phyloP scores from a whole-genome alignment of 768 basidiomycete genomes.

The Rhizopogon sp. region DNA sequence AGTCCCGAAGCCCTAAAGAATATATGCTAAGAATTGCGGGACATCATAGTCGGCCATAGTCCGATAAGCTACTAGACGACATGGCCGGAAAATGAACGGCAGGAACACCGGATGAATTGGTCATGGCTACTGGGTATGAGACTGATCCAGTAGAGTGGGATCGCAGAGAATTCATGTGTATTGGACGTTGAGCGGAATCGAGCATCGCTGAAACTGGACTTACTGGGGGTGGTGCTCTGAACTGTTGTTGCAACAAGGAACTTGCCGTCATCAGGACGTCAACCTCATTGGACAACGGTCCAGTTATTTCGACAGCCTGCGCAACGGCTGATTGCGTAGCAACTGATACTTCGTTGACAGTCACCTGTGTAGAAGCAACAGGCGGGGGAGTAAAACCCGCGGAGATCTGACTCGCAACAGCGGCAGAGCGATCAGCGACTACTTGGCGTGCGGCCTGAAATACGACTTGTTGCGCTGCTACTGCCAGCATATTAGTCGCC shows the following conservation, averaged over 20 bases:
- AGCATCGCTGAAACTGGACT: constrained; percentile 18
- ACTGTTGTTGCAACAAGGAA: constrained; percentile 44
- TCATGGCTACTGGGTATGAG: constrained; percentile 21
- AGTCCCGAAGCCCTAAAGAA: constrained; percentile 24
- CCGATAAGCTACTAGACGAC: constrained; percentile 15
- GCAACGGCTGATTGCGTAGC: constrained; percentile 77
- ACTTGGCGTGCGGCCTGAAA: constrained; percentile 67
- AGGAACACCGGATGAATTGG: constrained; percentile 10
- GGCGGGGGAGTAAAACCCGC: constrained; percentile 33
- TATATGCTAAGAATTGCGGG: constrained; percentile 6
- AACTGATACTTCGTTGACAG: constrained; percentile 52
- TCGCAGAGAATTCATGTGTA: constrained; percentile 25
- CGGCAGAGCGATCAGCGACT: constrained; percentile 45
- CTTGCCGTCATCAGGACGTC: constrained; percentile 75
- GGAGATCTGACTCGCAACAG: constrained; percentile 34
- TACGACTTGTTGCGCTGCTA: constrained; percentile 78
- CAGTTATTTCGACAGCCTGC: constrained; percentile 73
- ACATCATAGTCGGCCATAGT: constrained; percentile 22
- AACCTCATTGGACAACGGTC: constrained; percentile 69
- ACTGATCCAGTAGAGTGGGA: constrained; percentile 31
- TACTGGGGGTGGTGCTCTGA: constrained; percentile 19
- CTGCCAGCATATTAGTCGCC: constrained; percentile 53
- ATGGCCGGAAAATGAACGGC: constrained; percentile 17
- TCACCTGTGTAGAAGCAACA: constrained; percentile 35
- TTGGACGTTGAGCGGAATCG: constrained; percentile 21